phyloP scores from a whole-genome alignment of 495 filamentous ascomycete species.

The Trichoderma orchidacearum region DNA sequence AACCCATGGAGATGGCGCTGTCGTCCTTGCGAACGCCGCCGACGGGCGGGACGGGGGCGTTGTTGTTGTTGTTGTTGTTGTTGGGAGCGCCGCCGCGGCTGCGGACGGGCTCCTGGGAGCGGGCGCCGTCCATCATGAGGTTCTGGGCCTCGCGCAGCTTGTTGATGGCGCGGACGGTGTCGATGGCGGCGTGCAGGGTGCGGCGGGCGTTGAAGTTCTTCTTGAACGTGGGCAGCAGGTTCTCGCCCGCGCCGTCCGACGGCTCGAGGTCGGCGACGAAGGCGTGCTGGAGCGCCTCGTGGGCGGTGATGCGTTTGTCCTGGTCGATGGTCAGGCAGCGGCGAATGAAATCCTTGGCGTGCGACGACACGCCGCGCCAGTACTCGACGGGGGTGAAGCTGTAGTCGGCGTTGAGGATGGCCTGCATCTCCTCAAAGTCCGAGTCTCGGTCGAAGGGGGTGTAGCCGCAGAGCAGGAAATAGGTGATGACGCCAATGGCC shows the following conservation, averaged over 20 bases:
- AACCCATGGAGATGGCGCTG: constrained; percentile 13
- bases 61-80: too few relatives aligned
- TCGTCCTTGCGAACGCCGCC: constrained; percentile 13
- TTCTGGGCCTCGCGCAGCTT: constrained; percentile 79
- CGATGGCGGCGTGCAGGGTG: constrained; percentile 91
- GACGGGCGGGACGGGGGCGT: background rate
- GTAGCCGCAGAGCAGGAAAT: constrained; percentile 96
- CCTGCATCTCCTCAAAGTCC: constrained; percentile 98
- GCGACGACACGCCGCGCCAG: constrained; percentile 84
- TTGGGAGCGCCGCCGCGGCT: background rate
- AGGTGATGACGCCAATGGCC: constrained; percentile 93
- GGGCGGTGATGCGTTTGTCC: constrained; percentile 75
- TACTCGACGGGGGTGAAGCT: constrained; percentile 91
- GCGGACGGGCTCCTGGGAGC: constrained; percentile 21
- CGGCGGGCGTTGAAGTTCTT: constrained; percentile 98
- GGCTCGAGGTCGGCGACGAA: constrained; percentile 52
- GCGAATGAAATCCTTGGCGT: constrained; percentile 76
- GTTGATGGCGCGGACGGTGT: constrained; percentile 96
- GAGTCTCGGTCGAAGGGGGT: constrained; percentile 96
- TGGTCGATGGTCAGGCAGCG: constrained; percentile 82
- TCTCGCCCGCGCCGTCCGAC: constrained; percentile 80
- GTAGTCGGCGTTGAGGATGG: constrained; percentile 92
- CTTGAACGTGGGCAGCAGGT: constrained; percentile 85
- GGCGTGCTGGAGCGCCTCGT: constrained; percentile 78
- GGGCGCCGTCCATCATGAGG: constrained; percentile 57